phyloP scores from a whole-genome alignment of 345 rosid species.

The Aquilaria sinensis region DNA sequence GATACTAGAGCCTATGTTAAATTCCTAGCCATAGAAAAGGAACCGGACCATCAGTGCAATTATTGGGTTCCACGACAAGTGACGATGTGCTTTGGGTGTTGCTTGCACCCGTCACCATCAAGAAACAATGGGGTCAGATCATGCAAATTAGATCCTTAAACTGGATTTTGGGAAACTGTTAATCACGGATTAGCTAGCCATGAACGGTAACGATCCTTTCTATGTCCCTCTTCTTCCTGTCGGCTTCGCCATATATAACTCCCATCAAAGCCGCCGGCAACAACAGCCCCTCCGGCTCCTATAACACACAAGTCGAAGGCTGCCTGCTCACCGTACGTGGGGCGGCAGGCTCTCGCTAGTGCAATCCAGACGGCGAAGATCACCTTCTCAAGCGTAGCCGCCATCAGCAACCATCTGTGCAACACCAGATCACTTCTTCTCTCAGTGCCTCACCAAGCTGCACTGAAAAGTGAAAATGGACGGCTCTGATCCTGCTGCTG shows the following conservation, averaged over 20 bases:
- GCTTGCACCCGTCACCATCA: too few relatives aligned
- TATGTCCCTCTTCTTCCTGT: conserved; percentile 68
- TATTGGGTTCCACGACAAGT: too few relatives aligned
- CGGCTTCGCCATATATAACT: conserved; percentile 50
- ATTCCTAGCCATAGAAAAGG: too few relatives aligned
- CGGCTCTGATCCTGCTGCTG: conserved; percentile 23
- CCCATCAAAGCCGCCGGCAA: conserved; percentile 32
- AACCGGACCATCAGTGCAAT: too few relatives aligned
- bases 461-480: conserved; percentile 16
- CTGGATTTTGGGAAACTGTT: too few relatives aligned
- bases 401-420: conserved; percentile 66
- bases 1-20: too few relatives aligned
- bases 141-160: too few relatives aligned
- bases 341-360: conserved; percentile 78
- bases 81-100: too few relatives aligned
- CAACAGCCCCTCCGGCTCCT: conserved; percentile 10
- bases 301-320: conserved; percentile 17
- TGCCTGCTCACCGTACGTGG: conserved; percentile 62
- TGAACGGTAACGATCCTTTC: conserved; percentile 78
- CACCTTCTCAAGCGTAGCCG: conserved; percentile 53
- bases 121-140: too few relatives aligned
- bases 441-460: conserved; percentile 22
- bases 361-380: conserved; percentile 63
- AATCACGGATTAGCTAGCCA: conserved; percentile 32
- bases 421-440: conserved; percentile 55